phyloP scores from a whole-genome alignment of 1,284 basidiomycete genomes.

The Trichosporon ovoides region DNA sequence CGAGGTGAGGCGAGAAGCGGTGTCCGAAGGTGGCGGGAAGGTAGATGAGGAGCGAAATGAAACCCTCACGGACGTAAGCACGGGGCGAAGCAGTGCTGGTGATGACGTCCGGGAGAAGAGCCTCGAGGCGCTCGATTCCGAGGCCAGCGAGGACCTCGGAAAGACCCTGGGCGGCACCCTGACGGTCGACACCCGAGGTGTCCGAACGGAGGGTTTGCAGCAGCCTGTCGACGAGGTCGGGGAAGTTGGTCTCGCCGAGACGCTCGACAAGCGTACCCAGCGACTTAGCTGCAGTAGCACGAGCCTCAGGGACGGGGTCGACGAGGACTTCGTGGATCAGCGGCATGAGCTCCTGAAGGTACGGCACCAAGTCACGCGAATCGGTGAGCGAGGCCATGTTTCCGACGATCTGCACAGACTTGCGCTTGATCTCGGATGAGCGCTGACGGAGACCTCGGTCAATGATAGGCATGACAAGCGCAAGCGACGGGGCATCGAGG shows the following conservation, averaged over 20 bases:
- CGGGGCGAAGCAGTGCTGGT: conserved; percentile 82
- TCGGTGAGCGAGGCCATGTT: conserved; percentile 94
- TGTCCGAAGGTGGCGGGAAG: conserved; percentile 90
- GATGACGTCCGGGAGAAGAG: conserved; percentile 89
- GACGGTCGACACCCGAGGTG: conserved; percentile 90
- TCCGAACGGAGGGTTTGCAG: conserved; percentile 87
- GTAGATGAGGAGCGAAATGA: conserved; percentile 96
- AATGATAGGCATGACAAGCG: conserved; percentile 91
- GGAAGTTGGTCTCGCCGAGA: conserved; percentile 91
- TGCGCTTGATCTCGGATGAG: conserved; percentile 88
- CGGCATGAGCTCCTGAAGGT: conserved; percentile 80
- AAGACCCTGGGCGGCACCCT: conserved; percentile 93
- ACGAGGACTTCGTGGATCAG: conserved; percentile 88
- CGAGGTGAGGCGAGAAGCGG: conserved; percentile 91
- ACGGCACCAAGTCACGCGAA: conserved; percentile 94
- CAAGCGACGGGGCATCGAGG: conserved; percentile 96
- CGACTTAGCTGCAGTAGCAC: conserved; percentile 94
- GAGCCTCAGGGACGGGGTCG: conserved; percentile 92
- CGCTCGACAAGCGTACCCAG: conserved; percentile 96
- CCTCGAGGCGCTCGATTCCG: conserved; percentile 95
- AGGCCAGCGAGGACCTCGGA: conserved; percentile 92
- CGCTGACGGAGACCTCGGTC: conserved; percentile 90
- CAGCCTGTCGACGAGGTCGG: conserved; percentile 86
- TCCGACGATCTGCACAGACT: conserved; percentile 94
- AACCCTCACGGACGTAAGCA: conserved; percentile 92